Percentiles rank a stretch among this genome's conserved stretches.
Conservation (phyloP, 768 basidiomycete species). For the Macrocybe gigantea region DNA sequence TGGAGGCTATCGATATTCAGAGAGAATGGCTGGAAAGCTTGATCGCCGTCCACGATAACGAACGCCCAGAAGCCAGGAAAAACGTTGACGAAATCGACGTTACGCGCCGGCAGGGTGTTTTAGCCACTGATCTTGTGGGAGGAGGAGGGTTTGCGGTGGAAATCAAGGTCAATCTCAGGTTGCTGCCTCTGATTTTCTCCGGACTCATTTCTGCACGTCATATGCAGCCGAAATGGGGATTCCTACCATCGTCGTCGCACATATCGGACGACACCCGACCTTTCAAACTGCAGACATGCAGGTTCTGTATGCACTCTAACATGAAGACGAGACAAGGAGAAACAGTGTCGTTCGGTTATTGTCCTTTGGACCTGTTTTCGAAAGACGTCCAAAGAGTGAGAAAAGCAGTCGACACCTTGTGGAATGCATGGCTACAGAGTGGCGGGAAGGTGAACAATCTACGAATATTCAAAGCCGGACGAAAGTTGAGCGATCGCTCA, state of each 20-base stretch:
- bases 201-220: background rate
- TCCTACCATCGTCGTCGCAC: constrained; percentile 62
- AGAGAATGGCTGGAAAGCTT: constrained; percentile 58
- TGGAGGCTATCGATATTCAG: constrained; percentile 45
- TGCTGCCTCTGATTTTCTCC: background rate
- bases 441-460: constrained; percentile 75
- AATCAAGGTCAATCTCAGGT: constrained; percentile 68
- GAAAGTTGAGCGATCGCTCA: constrained; percentile 3
- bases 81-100: constrained; percentile 56
- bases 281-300: constrained; percentile 70
- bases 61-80: constrained; percentile 54
- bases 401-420: constrained; percentile 65
- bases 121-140: constrained; percentile 80
- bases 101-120: constrained; percentile 46
- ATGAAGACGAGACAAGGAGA: constrained; percentile 37
- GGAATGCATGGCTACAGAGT: constrained; percentile 65
- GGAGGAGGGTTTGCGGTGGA: constrained; percentile 68
- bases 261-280: constrained; percentile 51
- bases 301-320: constrained; percentile 87
- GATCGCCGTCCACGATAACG: constrained; percentile 33
- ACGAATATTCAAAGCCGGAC: constrained; percentile 68
- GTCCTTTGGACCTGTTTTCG: constrained; percentile 90
- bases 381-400: constrained; percentile 50
- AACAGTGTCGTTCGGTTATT: constrained; percentile 48
- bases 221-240: constrained; percentile 93